Percentiles rank a stretch among this genome's conserved stretches.
Conservation (phyloP, 2,329 filamentous ascomycete genomes). For the Thelonectria blattea region DNA sequence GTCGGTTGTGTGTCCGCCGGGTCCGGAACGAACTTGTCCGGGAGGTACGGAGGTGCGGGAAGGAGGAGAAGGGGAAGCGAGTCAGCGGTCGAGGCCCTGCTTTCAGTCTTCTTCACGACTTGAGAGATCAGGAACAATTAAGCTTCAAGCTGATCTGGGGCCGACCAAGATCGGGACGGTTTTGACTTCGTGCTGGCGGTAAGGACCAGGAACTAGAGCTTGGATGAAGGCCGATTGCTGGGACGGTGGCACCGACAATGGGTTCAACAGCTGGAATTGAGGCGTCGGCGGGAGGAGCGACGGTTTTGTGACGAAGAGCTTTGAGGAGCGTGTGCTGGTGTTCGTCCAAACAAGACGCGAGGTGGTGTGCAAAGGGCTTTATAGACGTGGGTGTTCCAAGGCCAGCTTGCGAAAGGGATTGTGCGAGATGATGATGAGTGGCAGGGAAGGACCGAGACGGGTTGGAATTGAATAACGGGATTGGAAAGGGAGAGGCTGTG, state of each 20-base stretch:
- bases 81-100: constrained; percentile 30
- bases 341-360: constrained; percentile 2
- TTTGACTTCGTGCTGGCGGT: constrained; percentile 1
- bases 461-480: constrained; percentile 31
- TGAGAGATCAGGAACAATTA: constrained; percentile 1
- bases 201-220: constrained; percentile 10
- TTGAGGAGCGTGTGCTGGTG: background rate
- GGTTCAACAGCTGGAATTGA: constrained; percentile 16
- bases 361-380: constrained; percentile 8
- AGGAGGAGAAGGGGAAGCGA: constrained; percentile 12
- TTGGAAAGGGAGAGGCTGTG: constrained; percentile 33
- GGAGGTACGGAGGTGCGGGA: constrained; percentile 5
- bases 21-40: constrained; percentile 14
- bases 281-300: constrained; percentile 14
- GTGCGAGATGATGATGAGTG: constrained; percentile 17
- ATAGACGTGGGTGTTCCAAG: constrained; percentile 31
- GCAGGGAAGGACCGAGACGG: constrained; percentile 22
- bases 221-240: background rate
- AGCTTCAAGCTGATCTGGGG: constrained; percentile 15
- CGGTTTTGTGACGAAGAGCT: background rate
- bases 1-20: constrained; percentile 12
- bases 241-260: constrained; percentile 11
- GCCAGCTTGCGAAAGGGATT: constrained; percentile 36
- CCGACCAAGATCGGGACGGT: constrained; percentile 2
- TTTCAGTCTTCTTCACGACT: constrained; percentile 14